phyloP scores from a whole-genome alignment of 257 asterid genomes.

The Orobanche coerulescens region DNA sequence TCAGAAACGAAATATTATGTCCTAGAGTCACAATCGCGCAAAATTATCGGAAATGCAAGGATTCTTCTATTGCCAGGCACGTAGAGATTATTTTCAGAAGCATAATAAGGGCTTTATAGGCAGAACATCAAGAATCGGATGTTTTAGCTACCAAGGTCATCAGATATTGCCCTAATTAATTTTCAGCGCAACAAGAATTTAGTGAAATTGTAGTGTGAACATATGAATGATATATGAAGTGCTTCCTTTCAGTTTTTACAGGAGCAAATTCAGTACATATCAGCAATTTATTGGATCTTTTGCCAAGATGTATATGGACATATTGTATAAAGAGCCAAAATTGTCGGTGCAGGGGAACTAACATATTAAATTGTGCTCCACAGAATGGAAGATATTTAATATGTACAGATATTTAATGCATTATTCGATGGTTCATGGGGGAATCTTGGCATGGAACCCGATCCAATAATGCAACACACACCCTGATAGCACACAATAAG shows the following conservation, averaged over 20 bases:
- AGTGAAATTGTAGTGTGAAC: not conserved
- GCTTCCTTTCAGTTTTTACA: not conserved
- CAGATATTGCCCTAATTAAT: not conserved
- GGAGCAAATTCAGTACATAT: not conserved
- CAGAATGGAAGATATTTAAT: too few species aligned
- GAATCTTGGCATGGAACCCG: slow-evolving; percentile 12
- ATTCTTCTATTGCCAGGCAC: not conserved
- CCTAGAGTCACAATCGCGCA: not conserved
- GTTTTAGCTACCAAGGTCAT: too few species aligned
- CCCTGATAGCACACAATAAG: not conserved
- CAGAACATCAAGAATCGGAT: not conserved
- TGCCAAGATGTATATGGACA: not conserved
- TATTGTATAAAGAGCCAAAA: not conserved
- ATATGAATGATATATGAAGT: not conserved
- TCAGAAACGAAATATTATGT: not conserved
- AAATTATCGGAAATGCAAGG: not conserved
- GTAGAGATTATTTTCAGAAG: too few species aligned
- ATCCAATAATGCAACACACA: slow-evolving; percentile 7
- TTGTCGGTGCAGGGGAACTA: not conserved
- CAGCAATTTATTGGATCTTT: not conserved
- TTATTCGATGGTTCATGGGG: slow-evolving; percentile 2
- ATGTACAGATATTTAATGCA: not conserved
- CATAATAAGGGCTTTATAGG: not conserved
- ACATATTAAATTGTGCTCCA: not conserved
- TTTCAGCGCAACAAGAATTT: not conserved